Evolutionary conservation across 1,139 yeast species (phyloP), one percentile per base, ranked within the genome.

Genomic region (Diutina siamensis): DNA sequence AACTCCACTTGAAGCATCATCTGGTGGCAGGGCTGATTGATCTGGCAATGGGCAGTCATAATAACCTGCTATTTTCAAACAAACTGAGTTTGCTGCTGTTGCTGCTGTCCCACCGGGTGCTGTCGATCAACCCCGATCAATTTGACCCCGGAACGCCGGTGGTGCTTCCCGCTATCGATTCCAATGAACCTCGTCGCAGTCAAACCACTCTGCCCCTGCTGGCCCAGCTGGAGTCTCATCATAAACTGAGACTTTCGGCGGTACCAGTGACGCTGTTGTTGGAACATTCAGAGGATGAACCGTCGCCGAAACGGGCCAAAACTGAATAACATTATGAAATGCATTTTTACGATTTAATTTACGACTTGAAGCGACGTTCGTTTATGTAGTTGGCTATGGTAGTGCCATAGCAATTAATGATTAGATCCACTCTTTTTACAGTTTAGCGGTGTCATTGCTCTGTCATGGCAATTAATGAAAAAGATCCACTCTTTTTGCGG

Each of bases 141-240:
- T 40, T 25, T 21, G 41, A 21, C 41, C 41, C 17, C 31, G 13
- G 31, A 20, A 10, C 42, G 21, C 25, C 21, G 33, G 47, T 44
- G 12, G 45, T 49, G 46, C 50, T 52, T 22, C 51, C 59, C 10
- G 44, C 59, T 28, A 62, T 58, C 19, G 70, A 68, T n/a, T n/a
- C n/a, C 20, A 20, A n/a, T 9, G 12, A 20, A 19, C 22, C 15
- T 28, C 19, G 31, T 20, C 41, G 31, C 31, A 13, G 12, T 28
- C 28, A 20, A 10, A 8, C 22, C 22, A 18, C 22, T n/a, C 20
- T 19, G 27, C 22, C 40, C 7, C n/a, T 20, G 7, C 7, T 13
- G 25, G 12, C 25, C 22, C 12, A n/a, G n/a, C 4, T 13, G 4
- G 22, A 35, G 10, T 22, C 15, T 15, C 40, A 17, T 7, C 40